Evolutionary conservation across 1,139 yeast genomes (phyloP), one percentile per base, ranked within the genome.

Genomic region (Scheffersomyces insectosa): DNA sequence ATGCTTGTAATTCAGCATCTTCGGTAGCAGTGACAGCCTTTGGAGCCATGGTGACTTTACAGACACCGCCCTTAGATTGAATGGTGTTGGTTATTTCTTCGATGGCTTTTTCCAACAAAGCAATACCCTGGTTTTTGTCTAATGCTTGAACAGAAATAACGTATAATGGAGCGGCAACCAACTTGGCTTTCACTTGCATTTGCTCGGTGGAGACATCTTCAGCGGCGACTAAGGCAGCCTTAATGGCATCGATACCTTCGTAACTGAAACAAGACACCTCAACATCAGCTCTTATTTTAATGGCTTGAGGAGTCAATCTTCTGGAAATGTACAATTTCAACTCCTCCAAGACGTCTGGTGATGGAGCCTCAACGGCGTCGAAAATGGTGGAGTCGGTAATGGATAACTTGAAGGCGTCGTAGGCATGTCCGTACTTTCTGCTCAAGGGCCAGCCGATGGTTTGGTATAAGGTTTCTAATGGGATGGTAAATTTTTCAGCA

Each of bases 11-110:
- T 72, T 91, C 98, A 48, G 97, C 98, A 67, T 93, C 99, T 67
- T 93, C 99, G 49, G 93, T 88, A 48, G 97, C 98, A 48, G 97
- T 89, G 54, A 93, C 98, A 38, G 98, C 97, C 82, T 91, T 91
- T 62, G 99, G 98, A 57, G 96, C 93, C 97, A 93, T 91, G 50
- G 95, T 90, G 52, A 93, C 86, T 56, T 88, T 89, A 66, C 96
- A 85, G 47, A 82, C 80, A 62, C 99, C 99, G 46, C 90, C 96
- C 42, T 82, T 79, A 28, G 77, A 71, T 51, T 79, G 80, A 60
- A 95, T 90, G 42, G 83, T 76, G 55, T 79, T 79, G 51, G 80
- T 77, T 52, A 93, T 87, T 56, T 78, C 82, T 54, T 80, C 86
- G 55, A 93, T 89, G 39, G 98, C 96, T 53, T 79, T 70, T 57